Base-by-base conservation (phyloP, 2,329 filamentous ascomycete genomes). In the Exserohilum turcica region DNA sequence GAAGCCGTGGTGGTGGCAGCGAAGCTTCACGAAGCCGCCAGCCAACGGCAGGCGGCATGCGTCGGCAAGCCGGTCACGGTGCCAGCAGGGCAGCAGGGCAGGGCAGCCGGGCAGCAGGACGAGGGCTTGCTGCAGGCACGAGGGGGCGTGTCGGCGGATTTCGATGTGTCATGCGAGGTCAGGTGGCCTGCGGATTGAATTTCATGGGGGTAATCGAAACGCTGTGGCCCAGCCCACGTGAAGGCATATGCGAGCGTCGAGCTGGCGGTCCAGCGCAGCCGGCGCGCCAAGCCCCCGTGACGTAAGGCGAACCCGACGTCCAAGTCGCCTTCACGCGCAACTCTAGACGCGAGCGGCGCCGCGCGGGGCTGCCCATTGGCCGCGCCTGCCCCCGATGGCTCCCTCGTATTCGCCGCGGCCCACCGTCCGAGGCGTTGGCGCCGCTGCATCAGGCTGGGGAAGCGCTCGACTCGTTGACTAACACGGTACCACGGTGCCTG, bases 391-490 rank as follows among this genome's bases (percentile, higher is more conserved):
- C 59, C 59, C 52, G 37, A 28, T 43, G 60, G 54, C 53, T 63
- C 57, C 56, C 48, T 54, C 43, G 52, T 50, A 57, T 63, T 63
- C 67, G 61, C 61, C 52, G 42, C 52, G 60, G 60, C 48, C 63
- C 62, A 49, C 56, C 40, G 59, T 61, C 66, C 63, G 61, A 58
- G 54, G 52, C 58, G 61, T 54, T 66, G 64, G 65, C 61, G 63
- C 57, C 53, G 59, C 60, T 58, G 58, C 58, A 59, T 42, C 52
- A 58, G 60, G 54, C 62, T 64, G 60, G 65, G 60, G 58, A 62
- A 64, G 53, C 55, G 56, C 54, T 61, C 64, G 56, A 63, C 60
- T 54, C 43, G n/a, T 54, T 66, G 68, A 71, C 68, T 71, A 72
- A 68, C 67, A 63, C 56, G 29, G 57, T 64, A 66, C 66, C 63